These are phyloP conservation scores for Astrothelium subdiscretum DNA, from an alignment of 495 filamentous ascomycete species.

Conservation along the genomic window DNA sequence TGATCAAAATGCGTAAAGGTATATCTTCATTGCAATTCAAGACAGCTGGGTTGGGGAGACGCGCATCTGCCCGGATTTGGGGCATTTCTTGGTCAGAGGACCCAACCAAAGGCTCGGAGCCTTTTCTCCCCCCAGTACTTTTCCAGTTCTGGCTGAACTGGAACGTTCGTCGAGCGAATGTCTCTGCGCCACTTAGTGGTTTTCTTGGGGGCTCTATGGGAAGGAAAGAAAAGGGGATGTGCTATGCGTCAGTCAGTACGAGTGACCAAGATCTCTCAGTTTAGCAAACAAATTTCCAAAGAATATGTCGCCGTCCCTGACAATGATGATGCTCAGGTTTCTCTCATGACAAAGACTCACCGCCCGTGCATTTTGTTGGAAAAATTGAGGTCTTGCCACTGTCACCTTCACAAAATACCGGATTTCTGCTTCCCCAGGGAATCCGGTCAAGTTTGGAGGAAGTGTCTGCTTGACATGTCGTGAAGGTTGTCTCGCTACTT, in stretches of 20 bases:
- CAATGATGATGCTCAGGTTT: background rate
- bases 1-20: constrained; percentile 66
- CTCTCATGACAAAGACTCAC: constrained; percentile 27
- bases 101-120: constrained; percentile 19
- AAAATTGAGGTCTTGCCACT: constrained; percentile 66
- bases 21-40: constrained; percentile 78
- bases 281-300: constrained; percentile 1
- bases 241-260: constrained; percentile 23
- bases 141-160: constrained; percentile 43
- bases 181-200: constrained; percentile 55
- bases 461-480: constrained; percentile 75
- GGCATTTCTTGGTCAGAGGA: constrained; percentile 27
- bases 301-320: background rate
- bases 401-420: constrained; percentile 90
- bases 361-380: constrained; percentile 71
- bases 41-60: constrained; percentile 79
- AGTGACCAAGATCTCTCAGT: background rate
- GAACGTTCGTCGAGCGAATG: constrained; percentile 71
- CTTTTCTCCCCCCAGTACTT: constrained; percentile 2
- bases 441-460: constrained; percentile 73
- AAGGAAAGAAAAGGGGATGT: constrained; percentile 62
- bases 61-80: constrained; percentile 56
- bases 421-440: constrained; percentile 76
- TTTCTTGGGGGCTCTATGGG: constrained; percentile 83
- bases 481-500: constrained; percentile 39